Evolutionary conservation across 495 filamentous ascomycete species (phyloP).

Genomic region (Aspergillus bridgeri): DNA sequence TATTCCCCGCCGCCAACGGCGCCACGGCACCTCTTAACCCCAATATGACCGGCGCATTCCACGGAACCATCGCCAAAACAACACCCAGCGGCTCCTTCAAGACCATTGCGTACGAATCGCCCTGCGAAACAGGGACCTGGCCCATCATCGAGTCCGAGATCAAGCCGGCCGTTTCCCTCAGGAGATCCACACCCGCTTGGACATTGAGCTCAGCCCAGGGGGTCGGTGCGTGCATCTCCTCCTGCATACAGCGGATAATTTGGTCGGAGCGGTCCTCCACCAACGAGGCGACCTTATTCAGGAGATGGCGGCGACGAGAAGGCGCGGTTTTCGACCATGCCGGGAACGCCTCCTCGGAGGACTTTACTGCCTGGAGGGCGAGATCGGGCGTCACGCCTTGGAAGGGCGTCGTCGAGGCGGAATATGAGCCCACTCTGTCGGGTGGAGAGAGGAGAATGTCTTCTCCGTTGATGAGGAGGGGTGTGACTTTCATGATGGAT

Average conservation of each 20-base stretch:
- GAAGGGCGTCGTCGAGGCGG: background rate
- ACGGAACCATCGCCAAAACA: conserved; percentile 71
- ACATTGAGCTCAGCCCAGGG: conserved; percentile 9
- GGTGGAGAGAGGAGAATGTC: background rate
- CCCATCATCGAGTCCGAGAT: conserved; percentile 5
- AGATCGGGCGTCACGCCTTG: conserved; percentile 48
- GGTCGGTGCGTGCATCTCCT: conserved; percentile 9
- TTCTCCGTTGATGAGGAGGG: background rate
- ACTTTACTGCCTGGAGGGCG: conserved; percentile 52
- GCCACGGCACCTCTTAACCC: conserved; percentile 58
- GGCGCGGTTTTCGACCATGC: conserved; percentile 60
- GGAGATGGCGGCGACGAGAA: conserved; percentile 51
- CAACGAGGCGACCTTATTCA: conserved; percentile 53
- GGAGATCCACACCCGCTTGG: conserved; percentile 4
- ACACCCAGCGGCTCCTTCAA: conserved; percentile 71
- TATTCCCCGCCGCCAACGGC: conserved; percentile 72
- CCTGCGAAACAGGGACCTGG: conserved; percentile 9
- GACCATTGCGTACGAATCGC: conserved; percentile 24
- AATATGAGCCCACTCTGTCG: background rate
- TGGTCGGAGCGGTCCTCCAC: conserved; percentile 2
- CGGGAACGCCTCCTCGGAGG: conserved; percentile 58
- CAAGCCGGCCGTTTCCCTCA: conserved; percentile 17
- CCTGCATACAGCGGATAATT: background rate
- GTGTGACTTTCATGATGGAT: background rate
- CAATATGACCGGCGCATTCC: conserved; percentile 59